Conservation (phyloP, 2,329 filamentous ascomycete species). For the Talaromyces rugulosus region DNA sequence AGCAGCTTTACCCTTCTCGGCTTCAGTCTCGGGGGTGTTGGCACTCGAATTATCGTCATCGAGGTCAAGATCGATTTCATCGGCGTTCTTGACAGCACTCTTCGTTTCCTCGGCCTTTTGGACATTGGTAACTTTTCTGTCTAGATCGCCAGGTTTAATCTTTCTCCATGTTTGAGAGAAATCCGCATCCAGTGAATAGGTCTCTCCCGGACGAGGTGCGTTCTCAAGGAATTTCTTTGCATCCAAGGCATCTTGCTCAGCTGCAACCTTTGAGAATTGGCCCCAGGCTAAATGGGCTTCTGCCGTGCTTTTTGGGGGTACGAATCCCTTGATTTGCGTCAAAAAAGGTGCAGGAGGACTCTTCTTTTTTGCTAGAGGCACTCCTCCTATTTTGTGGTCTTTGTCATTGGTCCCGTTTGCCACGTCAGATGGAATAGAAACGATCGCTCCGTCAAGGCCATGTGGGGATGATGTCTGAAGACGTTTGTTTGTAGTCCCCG, state of each 20-base stretch:
- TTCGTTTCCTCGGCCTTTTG: constrained; percentile 12
- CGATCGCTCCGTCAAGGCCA: background rate
- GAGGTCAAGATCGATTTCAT: constrained; percentile 40
- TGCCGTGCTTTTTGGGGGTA: background rate
- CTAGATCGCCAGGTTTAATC: constrained; percentile 20
- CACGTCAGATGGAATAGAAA: background rate
- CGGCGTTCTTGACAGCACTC: constrained; percentile 25
- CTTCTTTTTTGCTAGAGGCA: background rate
- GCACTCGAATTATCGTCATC: constrained; percentile 16
- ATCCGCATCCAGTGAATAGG: background rate
- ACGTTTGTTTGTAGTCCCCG: background rate
- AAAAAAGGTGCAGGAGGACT: background rate
- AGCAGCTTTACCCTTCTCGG: background rate
- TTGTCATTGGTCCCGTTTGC: background rate
- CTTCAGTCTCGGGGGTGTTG: constrained; percentile 2
- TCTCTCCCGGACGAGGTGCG: constrained; percentile 4
- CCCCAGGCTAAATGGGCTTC: constrained; percentile 33
- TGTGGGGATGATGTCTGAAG: background rate
- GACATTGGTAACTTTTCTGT: constrained; percentile 20
- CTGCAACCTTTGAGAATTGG: constrained; percentile 30
- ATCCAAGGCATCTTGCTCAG: constrained; percentile 30
- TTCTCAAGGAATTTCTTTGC: constrained; percentile 25
- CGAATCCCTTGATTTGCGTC: background rate
- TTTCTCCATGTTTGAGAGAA: constrained; percentile 31
- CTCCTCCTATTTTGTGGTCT: background rate